Percentiles rank a stretch among this genome's conserved stretches.
These are phyloP conservation scores for Penicillium brasilianum DNA, from an alignment of 2,329 filamentous ascomycete genomes.

Conservation along the genomic window DNA sequence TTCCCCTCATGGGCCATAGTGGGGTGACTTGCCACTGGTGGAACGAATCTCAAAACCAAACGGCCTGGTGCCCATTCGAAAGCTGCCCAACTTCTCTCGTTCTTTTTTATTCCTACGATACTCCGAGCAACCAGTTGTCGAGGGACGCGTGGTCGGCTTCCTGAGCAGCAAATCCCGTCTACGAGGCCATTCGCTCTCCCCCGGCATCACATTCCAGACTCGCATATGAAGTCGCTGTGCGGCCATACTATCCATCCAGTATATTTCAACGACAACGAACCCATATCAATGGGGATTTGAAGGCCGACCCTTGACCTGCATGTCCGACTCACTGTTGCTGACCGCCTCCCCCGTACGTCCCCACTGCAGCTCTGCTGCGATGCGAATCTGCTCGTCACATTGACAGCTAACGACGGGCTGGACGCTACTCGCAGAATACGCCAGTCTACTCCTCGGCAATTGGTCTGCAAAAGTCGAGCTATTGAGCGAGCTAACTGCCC, in stretches of 20 bases:
- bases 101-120: background rate
- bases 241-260: background rate
- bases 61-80: background rate
- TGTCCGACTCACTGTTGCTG: constrained; percentile 11
- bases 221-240: background rate
- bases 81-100: constrained; percentile 18
- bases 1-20: background rate
- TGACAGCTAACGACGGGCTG: background rate
- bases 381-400: background rate
- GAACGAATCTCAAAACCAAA: background rate
- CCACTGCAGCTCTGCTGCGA: constrained; percentile 17
- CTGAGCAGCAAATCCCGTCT: background rate
- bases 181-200: background rate
- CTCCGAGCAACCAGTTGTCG: constrained; percentile 9
- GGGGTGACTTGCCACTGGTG: background rate
- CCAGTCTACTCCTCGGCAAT: background rate
- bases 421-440: background rate
- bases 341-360: constrained; percentile 18
- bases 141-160: constrained; percentile 16
- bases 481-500: background rate
- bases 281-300: background rate
- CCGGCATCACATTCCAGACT: background rate
- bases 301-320: background rate
- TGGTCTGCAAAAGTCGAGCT: background rate
- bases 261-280: background rate